Percentiles rank a stretch among this genome's conserved stretches.
These are phyloP conservation scores for Sphagnum magellanicum DNA, from an alignment of 228 moss, liverwort and hornwort genomes.

Conservation along the genomic window DNA sequence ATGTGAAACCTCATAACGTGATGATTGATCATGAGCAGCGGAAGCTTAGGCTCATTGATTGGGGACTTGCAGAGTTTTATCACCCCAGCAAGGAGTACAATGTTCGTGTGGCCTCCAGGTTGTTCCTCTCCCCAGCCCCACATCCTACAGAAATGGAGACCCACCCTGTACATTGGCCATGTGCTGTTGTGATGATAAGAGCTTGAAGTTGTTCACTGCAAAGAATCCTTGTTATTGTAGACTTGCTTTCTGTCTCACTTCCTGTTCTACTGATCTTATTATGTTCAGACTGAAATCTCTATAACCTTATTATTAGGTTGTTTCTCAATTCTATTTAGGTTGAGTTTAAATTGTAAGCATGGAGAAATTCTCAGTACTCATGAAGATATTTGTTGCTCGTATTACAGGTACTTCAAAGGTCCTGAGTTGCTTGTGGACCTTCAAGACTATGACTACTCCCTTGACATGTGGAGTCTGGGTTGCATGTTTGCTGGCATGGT, in stretches of 20 bases:
- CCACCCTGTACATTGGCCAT: neutral
- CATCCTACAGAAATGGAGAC: neutral
- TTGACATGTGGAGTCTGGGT: conserved; percentile 30
- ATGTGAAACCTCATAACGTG: conserved; percentile 77
- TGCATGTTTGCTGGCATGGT: conserved; percentile 28
- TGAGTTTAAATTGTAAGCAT: too few relatives aligned
- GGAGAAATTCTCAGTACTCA: too few relatives aligned
- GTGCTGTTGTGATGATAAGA: too few relatives aligned
- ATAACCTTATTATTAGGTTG: too few relatives aligned
- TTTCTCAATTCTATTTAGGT: too few relatives aligned
- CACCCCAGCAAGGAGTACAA: conserved; percentile 75
- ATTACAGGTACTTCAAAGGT: conserved; percentile 16
- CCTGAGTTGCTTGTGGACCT: conserved; percentile 27
- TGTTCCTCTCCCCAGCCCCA: neutral
- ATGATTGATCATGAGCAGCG: conserved; percentile 76
- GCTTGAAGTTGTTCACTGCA: too few relatives aligned
- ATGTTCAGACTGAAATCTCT: too few relatives aligned
- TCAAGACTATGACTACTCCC: conserved; percentile 20
- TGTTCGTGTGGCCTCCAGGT: conserved; percentile 69
- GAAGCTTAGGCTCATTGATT: conserved; percentile 63
- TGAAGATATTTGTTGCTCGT: too few relatives aligned
- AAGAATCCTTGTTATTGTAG: too few relatives aligned
- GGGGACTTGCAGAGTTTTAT: conserved; percentile 75
- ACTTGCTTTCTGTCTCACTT: too few relatives aligned
- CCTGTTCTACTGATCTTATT: too few relatives aligned